A percentile compares a stretch with the other conserved stretches of the same genome.
These are phyloP conservation scores for Rhodotorula sp. DNA, from an alignment of 1,284 basidiomycete species.

Conservation along the genomic window DNA sequence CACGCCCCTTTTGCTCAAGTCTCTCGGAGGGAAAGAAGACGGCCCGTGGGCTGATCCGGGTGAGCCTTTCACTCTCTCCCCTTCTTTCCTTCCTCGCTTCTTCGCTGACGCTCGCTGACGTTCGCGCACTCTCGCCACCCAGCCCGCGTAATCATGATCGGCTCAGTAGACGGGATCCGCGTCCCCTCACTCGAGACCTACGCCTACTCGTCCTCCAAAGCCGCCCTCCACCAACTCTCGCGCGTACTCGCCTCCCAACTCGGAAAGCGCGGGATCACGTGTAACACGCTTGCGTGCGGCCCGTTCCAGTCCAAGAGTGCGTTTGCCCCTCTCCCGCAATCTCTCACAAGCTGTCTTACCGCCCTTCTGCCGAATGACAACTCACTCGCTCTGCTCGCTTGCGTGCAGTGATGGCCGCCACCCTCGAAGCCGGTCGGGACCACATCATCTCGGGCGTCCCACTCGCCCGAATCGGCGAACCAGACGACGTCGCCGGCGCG, in stretches of 20 bases:
- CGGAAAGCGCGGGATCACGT: conserved; percentile 62
- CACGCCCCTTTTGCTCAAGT: conserved; percentile 54
- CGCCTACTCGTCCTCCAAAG: conserved; percentile 67
- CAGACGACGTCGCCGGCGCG: conserved; percentile 64
- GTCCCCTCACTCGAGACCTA: conserved; percentile 60
- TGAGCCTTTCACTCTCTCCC: conserved; percentile 50
- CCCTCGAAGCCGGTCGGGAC: conserved; percentile 57
- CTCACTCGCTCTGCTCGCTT: conserved; percentile 33
- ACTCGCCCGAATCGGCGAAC: conserved; percentile 59
- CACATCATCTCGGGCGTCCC: conserved; percentile 57
- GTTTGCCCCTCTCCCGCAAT: background rate
- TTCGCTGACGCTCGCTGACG: too few species aligned
- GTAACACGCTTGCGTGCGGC: conserved; percentile 66
- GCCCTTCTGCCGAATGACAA: too few species aligned
- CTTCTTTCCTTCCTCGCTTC: background rate
- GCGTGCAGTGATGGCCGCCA: conserved; percentile 61
- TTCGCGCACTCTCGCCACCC: background rate
- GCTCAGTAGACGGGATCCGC: conserved; percentile 43
- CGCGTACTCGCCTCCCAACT: conserved; percentile 62
- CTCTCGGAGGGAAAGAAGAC: conserved; percentile 49
- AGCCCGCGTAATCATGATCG: conserved; percentile 45
- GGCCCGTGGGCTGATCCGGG: conserved; percentile 42
- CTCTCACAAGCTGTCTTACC: conserved; percentile 53
- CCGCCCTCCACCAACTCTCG: conserved; percentile 63
- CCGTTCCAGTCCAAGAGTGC: conserved; percentile 51